These are phyloP conservation scores for Fusarium subtropicale DNA, from an alignment of 2,329 filamentous ascomycete species.

Conservation along the genomic window DNA sequence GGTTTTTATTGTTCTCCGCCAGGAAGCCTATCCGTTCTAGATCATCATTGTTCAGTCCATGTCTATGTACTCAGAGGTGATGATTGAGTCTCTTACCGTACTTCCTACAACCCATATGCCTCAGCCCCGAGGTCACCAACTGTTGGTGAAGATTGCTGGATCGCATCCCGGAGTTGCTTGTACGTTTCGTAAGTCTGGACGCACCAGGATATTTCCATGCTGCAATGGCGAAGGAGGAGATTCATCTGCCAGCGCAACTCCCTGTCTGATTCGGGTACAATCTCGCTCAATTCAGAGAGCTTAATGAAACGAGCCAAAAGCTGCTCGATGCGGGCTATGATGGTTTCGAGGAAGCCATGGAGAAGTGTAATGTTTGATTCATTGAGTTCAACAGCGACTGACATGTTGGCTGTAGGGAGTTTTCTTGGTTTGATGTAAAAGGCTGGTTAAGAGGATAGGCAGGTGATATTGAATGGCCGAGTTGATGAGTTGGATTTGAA, in stretches of 20 bases:
- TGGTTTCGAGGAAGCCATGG: neutral
- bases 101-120: neutral
- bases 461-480: neutral
- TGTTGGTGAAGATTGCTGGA: neutral
- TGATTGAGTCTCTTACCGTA: neutral
- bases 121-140: no score
- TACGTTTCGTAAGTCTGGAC: neutral
- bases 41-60: neutral
- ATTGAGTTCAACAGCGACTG: neutral
- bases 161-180: neutral
- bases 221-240: constrained; percentile 6
- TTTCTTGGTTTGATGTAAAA: neutral
- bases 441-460: neutral
- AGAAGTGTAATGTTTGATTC: constrained; percentile 3
- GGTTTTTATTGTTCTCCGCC: neutral
- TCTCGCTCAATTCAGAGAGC: constrained; percentile 6
- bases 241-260: neutral
- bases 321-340: constrained; percentile 3
- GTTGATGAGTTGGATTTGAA: no score
- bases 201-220: constrained; percentile 13
- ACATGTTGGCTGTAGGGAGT: neutral
- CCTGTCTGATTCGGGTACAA: neutral
- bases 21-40: neutral
- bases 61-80: neutral
- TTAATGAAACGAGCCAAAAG: constrained; percentile 7